These are phyloP conservation scores for Mycena floridula DNA, from an alignment of 768 basidiomycete genomes.

Conservation along the genomic window DNA sequence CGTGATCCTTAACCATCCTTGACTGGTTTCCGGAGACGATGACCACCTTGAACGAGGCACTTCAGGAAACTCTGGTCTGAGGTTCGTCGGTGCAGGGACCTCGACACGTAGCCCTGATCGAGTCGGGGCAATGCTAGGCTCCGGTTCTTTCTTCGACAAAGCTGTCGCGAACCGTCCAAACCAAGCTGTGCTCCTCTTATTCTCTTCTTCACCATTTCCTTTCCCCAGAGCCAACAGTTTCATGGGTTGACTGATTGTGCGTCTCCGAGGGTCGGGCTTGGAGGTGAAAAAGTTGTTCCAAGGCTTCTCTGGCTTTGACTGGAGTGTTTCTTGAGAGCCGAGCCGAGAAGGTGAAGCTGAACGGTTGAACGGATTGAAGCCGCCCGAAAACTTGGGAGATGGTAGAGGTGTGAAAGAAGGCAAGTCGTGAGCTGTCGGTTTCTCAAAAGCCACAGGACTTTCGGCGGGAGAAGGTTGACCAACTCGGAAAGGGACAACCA, in stretches of 20 bases:
- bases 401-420: slow-evolving; percentile 49
- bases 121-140: slow-evolving; percentile 11
- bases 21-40: slow-evolving; percentile 26
- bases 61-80: slow-evolving; percentile 23
- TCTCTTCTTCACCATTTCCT: slow-evolving; percentile 29
- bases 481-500: slow-evolving; percentile 29
- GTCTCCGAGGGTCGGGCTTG: slow-evolving; percentile 18
- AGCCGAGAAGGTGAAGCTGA: slow-evolving; percentile 14
- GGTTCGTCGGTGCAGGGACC: slow-evolving; percentile 30
- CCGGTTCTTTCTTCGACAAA: slow-evolving; percentile 14
- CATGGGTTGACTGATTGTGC: slow-evolving; percentile 24
- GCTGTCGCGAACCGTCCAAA: slow-evolving; percentile 20
- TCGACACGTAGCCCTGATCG: slow-evolving; percentile 37
- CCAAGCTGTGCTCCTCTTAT: slow-evolving; percentile 18
- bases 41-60: slow-evolving; percentile 31
- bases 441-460: slow-evolving; percentile 8
- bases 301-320: slow-evolving; percentile 28
- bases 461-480: slow-evolving; percentile 12
- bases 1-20: slow-evolving; percentile 13
- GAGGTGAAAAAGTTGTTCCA: slow-evolving; percentile 37
- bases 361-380: slow-evolving; percentile 29
- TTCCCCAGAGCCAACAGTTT: slow-evolving; percentile 41
- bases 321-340: slow-evolving; percentile 9
- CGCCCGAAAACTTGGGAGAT: slow-evolving; percentile 17
- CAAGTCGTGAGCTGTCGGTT: slow-evolving; percentile 16